A percentile compares a stretch with the other conserved stretches of the same genome.
Conservation (phyloP, 1,284 basidiomycete species). For the Heterobasidion annosum region DNA sequence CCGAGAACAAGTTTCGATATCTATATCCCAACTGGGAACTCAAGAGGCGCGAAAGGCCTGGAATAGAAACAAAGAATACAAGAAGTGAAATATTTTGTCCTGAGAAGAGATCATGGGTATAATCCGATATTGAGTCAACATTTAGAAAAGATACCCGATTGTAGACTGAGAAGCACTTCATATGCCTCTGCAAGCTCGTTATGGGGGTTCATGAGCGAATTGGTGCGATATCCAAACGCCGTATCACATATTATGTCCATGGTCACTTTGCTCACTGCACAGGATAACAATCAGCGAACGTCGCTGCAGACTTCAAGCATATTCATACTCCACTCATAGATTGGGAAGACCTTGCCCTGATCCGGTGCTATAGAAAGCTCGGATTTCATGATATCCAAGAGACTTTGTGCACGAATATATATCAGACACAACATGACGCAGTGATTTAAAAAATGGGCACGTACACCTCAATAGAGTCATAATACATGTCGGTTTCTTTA, state of each 20-base stretch:
- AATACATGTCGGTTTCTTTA: constrained; percentile 40
- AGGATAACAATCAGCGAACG: background rate
- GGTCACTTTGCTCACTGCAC: constrained; percentile 38
- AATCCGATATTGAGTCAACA: background rate
- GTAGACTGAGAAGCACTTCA: constrained; percentile 29
- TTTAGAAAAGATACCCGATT: constrained; percentile 23
- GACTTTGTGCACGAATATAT: constrained; percentile 15
- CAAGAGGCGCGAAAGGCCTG: constrained; percentile 17
- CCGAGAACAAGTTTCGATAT: background rate
- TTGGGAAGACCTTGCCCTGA: constrained; percentile 22
- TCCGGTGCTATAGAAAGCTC: constrained; percentile 19
- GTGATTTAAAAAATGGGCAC: background rate
- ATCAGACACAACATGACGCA: background rate
- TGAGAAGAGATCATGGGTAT: constrained; percentile 6
- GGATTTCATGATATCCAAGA: constrained; percentile 27
- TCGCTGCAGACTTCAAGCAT: background rate
- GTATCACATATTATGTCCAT: constrained; percentile 42
- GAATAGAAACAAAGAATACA: constrained; percentile 26
- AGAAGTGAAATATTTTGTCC: constrained; percentile 30
- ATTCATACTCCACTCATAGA: constrained; percentile 40
- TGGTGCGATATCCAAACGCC: constrained; percentile 37
- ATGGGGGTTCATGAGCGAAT: constrained; percentile 35
- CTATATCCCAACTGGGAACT: background rate
- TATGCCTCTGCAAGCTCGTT: constrained; percentile 40
- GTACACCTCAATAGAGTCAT: constrained; percentile 35